Evolutionary conservation across 2,329 filamentous ascomycete genomes (phyloP), one percentile per base, ranked within the genome.

Genomic region (Pleurostoma richardsiae): DNA sequence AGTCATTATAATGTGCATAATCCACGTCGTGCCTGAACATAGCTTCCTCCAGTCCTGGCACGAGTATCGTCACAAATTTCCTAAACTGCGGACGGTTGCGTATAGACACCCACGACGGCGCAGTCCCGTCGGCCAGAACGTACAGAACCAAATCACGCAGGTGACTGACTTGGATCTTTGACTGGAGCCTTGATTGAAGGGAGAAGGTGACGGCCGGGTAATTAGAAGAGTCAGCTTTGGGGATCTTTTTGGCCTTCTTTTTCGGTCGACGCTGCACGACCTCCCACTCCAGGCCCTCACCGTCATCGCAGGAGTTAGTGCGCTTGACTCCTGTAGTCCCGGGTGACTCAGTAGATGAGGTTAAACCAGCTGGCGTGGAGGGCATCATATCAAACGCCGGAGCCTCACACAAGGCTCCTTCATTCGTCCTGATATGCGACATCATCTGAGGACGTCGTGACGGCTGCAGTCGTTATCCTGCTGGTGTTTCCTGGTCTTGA

Each of bases 21-120:
- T 82, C 68, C 36, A 77, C 72, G 36, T 67, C 61, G 10, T 80
- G 76, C 63, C 86, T 81, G 68, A 97, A 95, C 87, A 97, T 94
- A 52, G 83, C 86, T 58, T 89, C 80, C 61, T 97, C 92, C 28
- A 99, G 70, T 0, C 94, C 94, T 8, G 94, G 94, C 8, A 96
- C 83, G 87, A 96, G 92, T 54, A 99, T 71, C 39, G 88, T 80
- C 30, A 97, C 91, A 30, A 95, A 86, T 68, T 94, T 95, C 52
- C 81, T 72, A 56, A 87, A 82, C 49, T 82, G 73, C 5, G 79
- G 76, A 41, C 83, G 74, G 57, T 86, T 77, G 49, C 72, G 72
- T 42, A 86, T 74, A 40, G 77, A 74, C 40, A 86, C 73, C 80
- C 83, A 87, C 55, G 83, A 79, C 10, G 83, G 83, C 3, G 79